Evolutionary conservation across 176 grass and related monocot genomes (phyloP).

Genomic region (Bonia amplexicaulis): DNA sequence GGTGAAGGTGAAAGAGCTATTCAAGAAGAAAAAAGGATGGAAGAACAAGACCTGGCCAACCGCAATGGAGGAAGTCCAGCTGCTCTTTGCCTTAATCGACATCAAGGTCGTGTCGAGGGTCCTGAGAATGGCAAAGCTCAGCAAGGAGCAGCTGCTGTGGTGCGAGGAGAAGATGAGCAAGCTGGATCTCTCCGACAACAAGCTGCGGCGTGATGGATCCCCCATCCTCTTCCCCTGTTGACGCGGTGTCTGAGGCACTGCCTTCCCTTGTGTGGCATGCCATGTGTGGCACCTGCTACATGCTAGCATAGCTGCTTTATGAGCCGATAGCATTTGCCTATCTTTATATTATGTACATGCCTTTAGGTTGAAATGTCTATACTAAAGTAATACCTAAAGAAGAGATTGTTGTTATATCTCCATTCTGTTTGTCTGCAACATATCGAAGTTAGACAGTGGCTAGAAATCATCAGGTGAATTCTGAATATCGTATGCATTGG

Average conservation of each 20-base stretch:
- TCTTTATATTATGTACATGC: constrained; percentile 42
- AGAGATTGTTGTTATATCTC: background rate
- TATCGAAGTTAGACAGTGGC: background rate
- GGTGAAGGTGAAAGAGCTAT: constrained; percentile 81
- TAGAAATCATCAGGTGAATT: background rate
- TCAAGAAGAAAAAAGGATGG: constrained; percentile 87
- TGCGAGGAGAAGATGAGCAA: constrained; percentile 99
- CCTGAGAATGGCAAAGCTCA: constrained; percentile 70
- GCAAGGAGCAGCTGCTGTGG: constrained; percentile 95
- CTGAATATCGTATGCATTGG: background rate
- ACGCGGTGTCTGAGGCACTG: background rate
- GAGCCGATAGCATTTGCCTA: background rate
- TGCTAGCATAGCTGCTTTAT: background rate
- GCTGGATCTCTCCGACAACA: constrained; percentile 68
- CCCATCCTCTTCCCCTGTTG: constrained; percentile 88
- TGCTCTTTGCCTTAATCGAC: constrained; percentile 77
- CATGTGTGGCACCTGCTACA: background rate
- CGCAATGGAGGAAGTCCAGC: constrained; percentile 74
- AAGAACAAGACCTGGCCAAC: constrained; percentile 74
- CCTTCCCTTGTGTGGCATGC: background rate
- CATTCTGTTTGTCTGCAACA: background rate
- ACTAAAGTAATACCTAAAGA: constrained; percentile 19
- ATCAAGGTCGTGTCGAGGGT: constrained; percentile 91
- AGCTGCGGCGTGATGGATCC: constrained; percentile 63
- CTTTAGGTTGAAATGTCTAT: constrained; percentile 26